Conservation (phyloP, 2,329 filamentous ascomycete species). For the Botrytis aclada region DNA sequence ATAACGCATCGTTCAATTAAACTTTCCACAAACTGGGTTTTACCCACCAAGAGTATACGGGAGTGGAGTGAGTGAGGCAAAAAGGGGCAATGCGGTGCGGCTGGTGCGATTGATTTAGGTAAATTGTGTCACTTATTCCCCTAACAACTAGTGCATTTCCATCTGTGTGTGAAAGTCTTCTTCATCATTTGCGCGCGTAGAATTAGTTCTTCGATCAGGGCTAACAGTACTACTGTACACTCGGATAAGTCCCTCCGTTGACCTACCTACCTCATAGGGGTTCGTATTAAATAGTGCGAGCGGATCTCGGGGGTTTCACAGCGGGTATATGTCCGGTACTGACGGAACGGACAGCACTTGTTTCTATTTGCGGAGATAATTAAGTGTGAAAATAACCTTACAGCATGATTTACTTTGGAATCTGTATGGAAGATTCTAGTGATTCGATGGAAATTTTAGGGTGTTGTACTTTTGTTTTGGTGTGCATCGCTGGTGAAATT, state of each 20-base stretch:
- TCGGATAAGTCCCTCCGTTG: not conserved
- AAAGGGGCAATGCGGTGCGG: conserved; percentile 2
- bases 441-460: not conserved
- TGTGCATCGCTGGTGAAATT: not conserved
- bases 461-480: not conserved
- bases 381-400: not conserved
- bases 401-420: not conserved
- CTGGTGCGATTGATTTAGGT: not conserved
- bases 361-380: not conserved
- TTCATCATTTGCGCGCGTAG: not conserved
- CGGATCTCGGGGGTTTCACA: not conserved
- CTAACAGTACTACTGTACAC: not conserved
- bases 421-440: not conserved
- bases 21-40: not conserved
- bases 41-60: not conserved
- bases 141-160: not conserved
- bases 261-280: not conserved
- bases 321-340: not conserved
- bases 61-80: not conserved
- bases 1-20: not conserved
- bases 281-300: not conserved
- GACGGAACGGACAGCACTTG: not conserved
- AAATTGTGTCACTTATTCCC: not conserved
- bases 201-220: not conserved
- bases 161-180: not conserved